Base-by-base conservation (phyloP, 805 yeast species). In the Kuraishia borneana region DNA sequence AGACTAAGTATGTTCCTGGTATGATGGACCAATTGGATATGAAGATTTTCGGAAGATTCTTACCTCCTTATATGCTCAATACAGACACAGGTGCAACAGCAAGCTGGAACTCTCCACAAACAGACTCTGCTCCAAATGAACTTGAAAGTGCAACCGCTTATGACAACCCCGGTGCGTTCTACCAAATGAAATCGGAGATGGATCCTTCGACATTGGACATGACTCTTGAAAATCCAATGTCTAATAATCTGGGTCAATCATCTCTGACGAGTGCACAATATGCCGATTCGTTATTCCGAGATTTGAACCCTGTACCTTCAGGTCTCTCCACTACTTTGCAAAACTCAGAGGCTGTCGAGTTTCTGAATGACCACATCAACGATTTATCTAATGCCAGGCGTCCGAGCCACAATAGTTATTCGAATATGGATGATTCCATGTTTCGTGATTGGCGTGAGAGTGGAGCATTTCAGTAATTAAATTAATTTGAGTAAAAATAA, bases 21-120 rank as follows among this genome's bases (percentile, higher is more conserved):
- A 78, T 83, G 29, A 80, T 85, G 65, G 95, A 85, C 51, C 82
- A 79, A 43, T 56, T 85, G 31, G 96, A 85, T 51, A 73, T 83
- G 48, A 88, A 83, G 48, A 67, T 85, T 14, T 85, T 85, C 61
- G 96, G 95, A 1, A 60, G 83, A 26, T 77, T 81, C 42, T 50
- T 83, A 32, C 95, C 95, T 2, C 92, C 94, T 3, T 83, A 82
- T 50, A 83, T 83, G 94, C 62, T 76, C 29, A 55, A 56, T 34
- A 13, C 32, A 12, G 16, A 19, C 19, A 25, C 21, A n/a, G 22
- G 14, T 4, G 22, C 32, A 4, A 21, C 23, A 8, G 19, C 32
- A 5, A 30, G 17, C n/a, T 21, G 22, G 32, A n/a, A 21, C 5
- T 30, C 22, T 18, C 21, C 23, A 10, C 23, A 14, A 12, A 23